Conservation (phyloP, 2,329 filamentous ascomycete genomes). For the Epichloe gansuensis region DNA sequence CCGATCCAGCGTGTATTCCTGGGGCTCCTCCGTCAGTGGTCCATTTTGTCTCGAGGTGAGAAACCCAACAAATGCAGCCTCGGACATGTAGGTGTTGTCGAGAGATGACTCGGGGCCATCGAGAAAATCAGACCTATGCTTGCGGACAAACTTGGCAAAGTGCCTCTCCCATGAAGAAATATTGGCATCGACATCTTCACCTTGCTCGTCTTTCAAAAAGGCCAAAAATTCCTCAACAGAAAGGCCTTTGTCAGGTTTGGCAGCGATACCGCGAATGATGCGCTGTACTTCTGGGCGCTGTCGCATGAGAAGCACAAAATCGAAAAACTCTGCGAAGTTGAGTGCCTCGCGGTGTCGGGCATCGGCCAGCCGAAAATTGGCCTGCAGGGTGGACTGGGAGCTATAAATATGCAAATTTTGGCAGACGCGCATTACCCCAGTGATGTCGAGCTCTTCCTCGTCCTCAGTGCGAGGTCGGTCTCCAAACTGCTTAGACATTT, state of each 20-base stretch:
- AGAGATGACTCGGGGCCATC: slow-evolving; percentile 30
- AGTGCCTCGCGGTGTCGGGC: slow-evolving; percentile 51
- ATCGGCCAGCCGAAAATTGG: slow-evolving; percentile 65
- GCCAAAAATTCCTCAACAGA: slow-evolving; percentile 59
- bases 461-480: slow-evolving; percentile 38
- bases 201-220: slow-evolving; percentile 65
- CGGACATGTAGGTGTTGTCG: slow-evolving; percentile 51
- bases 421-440: slow-evolving; percentile 72
- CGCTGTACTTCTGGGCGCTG: slow-evolving; percentile 67
- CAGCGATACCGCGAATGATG: slow-evolving; percentile 54
- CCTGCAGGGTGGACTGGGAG: slow-evolving; percentile 58
- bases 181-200: slow-evolving; percentile 61
- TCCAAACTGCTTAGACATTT: slow-evolving; percentile 60
- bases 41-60: slow-evolving; percentile 64
- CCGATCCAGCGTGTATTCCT: slow-evolving; percentile 56
- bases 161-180: slow-evolving; percentile 54
- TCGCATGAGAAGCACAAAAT: slow-evolving; percentile 74
- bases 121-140: slow-evolving; percentile 36
- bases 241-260: slow-evolving; percentile 50
- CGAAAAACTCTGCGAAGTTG: slow-evolving; percentile 69
- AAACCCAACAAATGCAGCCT: slow-evolving; percentile 67
- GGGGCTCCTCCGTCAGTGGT: slow-evolving; percentile 48
- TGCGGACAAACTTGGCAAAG: slow-evolving; percentile 59
- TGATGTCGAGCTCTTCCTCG: slow-evolving; percentile 63
- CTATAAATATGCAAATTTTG: slow-evolving; percentile 87